These are phyloP conservation scores for Aspergillus sclerotiicarbonarius DNA, from an alignment of 495 filamentous ascomycete genomes.

Conservation along the genomic window DNA sequence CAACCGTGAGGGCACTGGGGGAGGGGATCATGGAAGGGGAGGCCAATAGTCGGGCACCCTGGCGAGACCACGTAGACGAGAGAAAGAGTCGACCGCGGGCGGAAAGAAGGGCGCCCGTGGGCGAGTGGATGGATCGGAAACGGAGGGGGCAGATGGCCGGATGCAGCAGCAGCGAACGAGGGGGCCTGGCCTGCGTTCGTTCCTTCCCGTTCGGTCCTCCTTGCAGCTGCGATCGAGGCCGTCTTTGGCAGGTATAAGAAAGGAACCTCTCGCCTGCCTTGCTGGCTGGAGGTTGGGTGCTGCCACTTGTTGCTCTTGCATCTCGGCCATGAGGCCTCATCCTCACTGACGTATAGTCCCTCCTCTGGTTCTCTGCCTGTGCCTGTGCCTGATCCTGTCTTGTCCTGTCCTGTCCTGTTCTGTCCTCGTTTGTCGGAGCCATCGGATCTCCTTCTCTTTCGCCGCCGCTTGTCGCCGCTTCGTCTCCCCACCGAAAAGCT, in stretches of 20 bases:
- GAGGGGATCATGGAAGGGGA: neutral
- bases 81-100: no score
- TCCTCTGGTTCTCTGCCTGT: neutral
- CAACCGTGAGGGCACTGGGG: neutral
- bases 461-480: conserved; percentile 8
- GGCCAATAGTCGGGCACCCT: neutral
- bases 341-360: neutral
- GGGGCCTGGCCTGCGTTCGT: neutral
- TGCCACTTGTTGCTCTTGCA: no score
- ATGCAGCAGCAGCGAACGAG: neutral
- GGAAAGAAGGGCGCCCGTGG: no score
- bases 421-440: conserved; percentile 1
- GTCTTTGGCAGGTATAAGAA: no score
- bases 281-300: neutral
- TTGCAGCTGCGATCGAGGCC: no score
- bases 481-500: no score
- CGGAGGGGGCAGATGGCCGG: conserved; percentile 2
- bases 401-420: no score
- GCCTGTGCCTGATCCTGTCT: neutral
- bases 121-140: neutral
- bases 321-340: neutral
- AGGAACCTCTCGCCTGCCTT: no score
- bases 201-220: no score
- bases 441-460: conserved; percentile 6
- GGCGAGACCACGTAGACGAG: no score